Evolutionary conservation across 306 rosid genomes (phyloP), one percentile per base, ranked within the genome.

Genomic region (Sesbania bispinosa): DNA sequence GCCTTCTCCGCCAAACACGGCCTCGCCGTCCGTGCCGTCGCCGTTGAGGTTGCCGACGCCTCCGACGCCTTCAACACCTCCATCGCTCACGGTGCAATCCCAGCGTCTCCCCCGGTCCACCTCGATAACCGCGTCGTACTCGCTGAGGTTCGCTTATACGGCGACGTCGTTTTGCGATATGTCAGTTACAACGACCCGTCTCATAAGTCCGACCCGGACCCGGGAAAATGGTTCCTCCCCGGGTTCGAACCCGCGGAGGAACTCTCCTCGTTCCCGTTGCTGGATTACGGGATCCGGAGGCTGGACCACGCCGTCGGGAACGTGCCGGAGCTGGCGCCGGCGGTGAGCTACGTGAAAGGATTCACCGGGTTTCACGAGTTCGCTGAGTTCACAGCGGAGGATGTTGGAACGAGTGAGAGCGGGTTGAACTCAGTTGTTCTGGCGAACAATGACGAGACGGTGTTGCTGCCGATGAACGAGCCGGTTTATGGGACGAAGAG

Each of bases 251-350:
- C 84, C 0, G 46, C 73, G 11, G 74, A 85, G 35, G 79, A 79
- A 23, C 20, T 20, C 8, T 80, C 84, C 0, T 80, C 91, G 2
- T 72, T 13, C 1, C 88, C 83, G 0, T 13, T 67, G 1, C 35
- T 89, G 2, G 99, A 94, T 42, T 94, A 71, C 58, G 97, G 97
- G 9, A 75, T 94, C 52, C 86, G 89, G 15, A 69, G 88, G 7
- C 88, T 94, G 0, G 97, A 94, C 69, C 99, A 94, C 65, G 96
- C 99, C 6, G 98, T 94, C 0, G 98, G 99, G 11, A 94, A 94
- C 83, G 93, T 94, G 45, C 72, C 84, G 64, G 89, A 84, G 19
- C 83, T 94, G 0, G 72, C 71, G 0, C 10, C 92, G 11, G 86
- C 79, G 0, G 48, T 85, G 38, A 61, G 75, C 0, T 91, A 91